phyloP scores from a whole-genome alignment of 2,329 filamentous ascomycete genomes.

The Sporothrix inflata region DNA sequence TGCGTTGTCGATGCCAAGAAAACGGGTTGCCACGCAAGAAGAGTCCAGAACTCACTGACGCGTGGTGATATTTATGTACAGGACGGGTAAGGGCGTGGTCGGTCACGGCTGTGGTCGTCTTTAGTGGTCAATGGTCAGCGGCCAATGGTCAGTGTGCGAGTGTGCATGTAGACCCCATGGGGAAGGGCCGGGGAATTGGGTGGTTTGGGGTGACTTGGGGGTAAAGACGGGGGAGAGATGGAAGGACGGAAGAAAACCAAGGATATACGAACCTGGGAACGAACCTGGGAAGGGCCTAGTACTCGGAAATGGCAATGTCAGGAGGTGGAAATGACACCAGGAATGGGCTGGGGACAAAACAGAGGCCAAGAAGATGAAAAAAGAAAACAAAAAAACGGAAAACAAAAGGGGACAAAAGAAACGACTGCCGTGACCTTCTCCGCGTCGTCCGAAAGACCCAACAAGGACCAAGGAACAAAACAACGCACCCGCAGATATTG shows the following conservation, averaged over 20 bases:
- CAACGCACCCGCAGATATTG: neutral
- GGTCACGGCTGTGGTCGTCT: neutral
- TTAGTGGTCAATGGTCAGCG: neutral
- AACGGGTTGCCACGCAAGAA: neutral
- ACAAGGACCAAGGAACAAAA: neutral
- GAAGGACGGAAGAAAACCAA: neutral
- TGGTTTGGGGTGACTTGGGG: neutral
- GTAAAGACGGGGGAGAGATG: neutral
- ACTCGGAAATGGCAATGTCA: constrained; percentile 6
- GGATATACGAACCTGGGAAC: neutral
- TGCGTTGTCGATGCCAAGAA: constrained; percentile 4
- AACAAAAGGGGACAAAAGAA: neutral
- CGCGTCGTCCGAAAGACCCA: constrained; percentile 6
- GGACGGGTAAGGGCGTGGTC: neutral
- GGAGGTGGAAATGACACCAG: neutral
- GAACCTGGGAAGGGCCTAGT: neutral
- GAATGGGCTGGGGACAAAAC: neutral
- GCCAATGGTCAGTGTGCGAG: neutral
- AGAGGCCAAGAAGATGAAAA: constrained; percentile 2
- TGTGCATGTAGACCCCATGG: constrained; percentile 19
- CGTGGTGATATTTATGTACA: constrained; percentile 5
- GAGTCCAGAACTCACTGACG: neutral
- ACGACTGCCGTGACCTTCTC: constrained; percentile 3
- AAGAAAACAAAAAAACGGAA: neutral
- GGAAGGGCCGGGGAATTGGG: constrained; percentile 11